Conservation (phyloP, 306 rosid genomes). For the Quercus mongolica region DNA sequence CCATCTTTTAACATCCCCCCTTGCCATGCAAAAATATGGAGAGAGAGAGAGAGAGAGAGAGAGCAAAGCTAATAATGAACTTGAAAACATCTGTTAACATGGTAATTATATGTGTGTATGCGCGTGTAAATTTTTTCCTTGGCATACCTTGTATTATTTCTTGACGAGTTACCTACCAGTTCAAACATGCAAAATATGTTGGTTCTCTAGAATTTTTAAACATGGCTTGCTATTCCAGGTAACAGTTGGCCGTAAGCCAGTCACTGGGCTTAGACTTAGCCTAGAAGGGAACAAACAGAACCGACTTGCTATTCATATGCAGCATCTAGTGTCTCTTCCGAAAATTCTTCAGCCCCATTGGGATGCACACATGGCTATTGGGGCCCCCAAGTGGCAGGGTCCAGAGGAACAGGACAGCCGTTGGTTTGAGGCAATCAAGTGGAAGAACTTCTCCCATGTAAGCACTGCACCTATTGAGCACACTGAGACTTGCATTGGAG, state of each 20-base stretch:
- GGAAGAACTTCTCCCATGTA: constrained; percentile 99
- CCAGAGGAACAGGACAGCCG: constrained; percentile 99
- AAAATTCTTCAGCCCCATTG: constrained; percentile 94
- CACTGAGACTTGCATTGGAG: constrained; percentile 83
- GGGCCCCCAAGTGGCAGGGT: constrained; percentile 98
- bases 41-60: background rate
- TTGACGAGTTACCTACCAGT: background rate
- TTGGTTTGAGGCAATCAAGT: constrained; percentile 97
- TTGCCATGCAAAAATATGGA: background rate
- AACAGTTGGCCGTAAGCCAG: constrained; percentile 97
- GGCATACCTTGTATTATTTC: background rate
- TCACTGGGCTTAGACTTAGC: constrained; percentile 84
- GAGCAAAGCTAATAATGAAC: background rate
- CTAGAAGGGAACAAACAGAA: constrained; percentile 89
- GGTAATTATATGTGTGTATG: background rate
- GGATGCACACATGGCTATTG: constrained; percentile 89
- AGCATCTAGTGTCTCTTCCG: constrained; percentile 91
- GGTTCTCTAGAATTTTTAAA: constrained; percentile 19
- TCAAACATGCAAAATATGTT: background rate
- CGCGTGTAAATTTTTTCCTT: background rate
- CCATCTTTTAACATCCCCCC: background rate
- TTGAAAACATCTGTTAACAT: background rate
- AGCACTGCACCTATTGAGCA: constrained; percentile 97
- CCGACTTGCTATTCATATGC: constrained; percentile 85
- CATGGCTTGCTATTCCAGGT: constrained; percentile 52